Evolutionary conservation across 768 basidiomycete species (phyloP), one percentile per base, ranked within the genome.

Genomic region (Leccinum subgranulosum): DNA sequence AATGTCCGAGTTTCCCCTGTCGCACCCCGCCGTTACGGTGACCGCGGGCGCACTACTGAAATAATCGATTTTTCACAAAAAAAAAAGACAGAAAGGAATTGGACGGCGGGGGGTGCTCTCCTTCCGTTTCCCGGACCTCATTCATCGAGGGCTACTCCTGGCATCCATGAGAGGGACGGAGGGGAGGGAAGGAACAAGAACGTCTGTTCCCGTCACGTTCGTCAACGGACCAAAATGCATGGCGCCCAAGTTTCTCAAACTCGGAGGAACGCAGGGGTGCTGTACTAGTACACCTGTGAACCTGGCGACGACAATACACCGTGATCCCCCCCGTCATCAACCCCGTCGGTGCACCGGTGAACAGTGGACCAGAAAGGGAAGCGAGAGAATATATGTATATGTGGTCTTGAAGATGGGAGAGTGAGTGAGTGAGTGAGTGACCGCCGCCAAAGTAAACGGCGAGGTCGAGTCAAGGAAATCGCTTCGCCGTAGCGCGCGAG

Each of bases 401-500:
- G 36, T 39, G 9, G 41, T 6, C 41, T 21, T 10, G 33, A 27
- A 29, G 11, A 17, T 39, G 46, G 31, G 17, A n/a, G 27, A 2
- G 6, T 25, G 25, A 25, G 25, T 25, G 12, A 23, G 25, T 12
- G 2, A 25, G 21, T 6, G 53, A 28, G 49, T 3, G n/a, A 29
- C 23, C 36, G 23, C 9, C 36, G n/a, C 15, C 41, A 33, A 15
- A 17, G 19, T 39, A 27, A 5, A 11, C 17, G 47, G 0, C 25
- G 25, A 25, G n/a, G 49, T 15, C 23, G 5, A 17, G 36, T 31
- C 27, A 4, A 3, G 9, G 23, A 2, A 1, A 23, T 29, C 29
- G 34, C 33, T 28, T 39, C 41, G 60, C 43, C 58, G 19, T 48
- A 60, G 52, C 34, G 50, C 49, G 28, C 66, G 53, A 54, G 58